Conservation (phyloP, 1,139 yeast genomes). For the Kodamaea fungicola region DNA sequence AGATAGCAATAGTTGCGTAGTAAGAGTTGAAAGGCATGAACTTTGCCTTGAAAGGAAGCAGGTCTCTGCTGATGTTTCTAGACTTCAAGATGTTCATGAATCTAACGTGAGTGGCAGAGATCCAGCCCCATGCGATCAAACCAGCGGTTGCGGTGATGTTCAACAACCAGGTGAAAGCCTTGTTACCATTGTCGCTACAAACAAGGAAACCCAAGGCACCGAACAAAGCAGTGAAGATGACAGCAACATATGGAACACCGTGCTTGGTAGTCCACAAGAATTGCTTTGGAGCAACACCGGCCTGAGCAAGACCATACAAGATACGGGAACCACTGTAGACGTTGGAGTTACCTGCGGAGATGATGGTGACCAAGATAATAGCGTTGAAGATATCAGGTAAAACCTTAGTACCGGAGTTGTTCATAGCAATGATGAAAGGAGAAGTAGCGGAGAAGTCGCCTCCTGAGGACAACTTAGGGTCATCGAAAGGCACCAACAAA, state of each 20-base stretch:
- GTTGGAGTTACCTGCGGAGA: conserved; percentile 82
- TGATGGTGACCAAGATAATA: conserved; percentile 62
- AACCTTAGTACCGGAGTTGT: conserved; percentile 66
- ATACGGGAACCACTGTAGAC: conserved; percentile 76
- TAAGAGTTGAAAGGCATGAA: conserved; percentile 64
- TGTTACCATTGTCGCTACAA: conserved; percentile 51
- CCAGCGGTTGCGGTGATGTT: conserved; percentile 80
- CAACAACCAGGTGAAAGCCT: conserved; percentile 80
- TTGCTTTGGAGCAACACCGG: conserved; percentile 57
- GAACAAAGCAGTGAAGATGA: conserved; percentile 53
- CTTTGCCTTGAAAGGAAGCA: conserved; percentile 67
- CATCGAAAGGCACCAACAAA: conserved; percentile 74
- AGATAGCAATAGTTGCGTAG: conserved; percentile 49
- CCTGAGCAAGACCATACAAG: conserved; percentile 60
- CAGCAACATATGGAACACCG: conserved; percentile 70
- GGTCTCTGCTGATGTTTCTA: conserved; percentile 55
- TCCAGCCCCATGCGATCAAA: conserved; percentile 70
- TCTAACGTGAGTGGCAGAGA: conserved; percentile 61
- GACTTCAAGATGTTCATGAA: conserved; percentile 59
- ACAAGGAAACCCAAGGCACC: conserved; percentile 73
- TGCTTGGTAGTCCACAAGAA: conserved; percentile 50
- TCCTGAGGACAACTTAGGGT: conserved; percentile 35
- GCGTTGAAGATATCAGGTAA: conserved; percentile 75
- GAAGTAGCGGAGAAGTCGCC: conserved; percentile 40
- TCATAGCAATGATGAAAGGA: conserved; percentile 55